Conservation (phyloP, 2,329 filamentous ascomycete genomes). For the Helminthosporium solani region DNA sequence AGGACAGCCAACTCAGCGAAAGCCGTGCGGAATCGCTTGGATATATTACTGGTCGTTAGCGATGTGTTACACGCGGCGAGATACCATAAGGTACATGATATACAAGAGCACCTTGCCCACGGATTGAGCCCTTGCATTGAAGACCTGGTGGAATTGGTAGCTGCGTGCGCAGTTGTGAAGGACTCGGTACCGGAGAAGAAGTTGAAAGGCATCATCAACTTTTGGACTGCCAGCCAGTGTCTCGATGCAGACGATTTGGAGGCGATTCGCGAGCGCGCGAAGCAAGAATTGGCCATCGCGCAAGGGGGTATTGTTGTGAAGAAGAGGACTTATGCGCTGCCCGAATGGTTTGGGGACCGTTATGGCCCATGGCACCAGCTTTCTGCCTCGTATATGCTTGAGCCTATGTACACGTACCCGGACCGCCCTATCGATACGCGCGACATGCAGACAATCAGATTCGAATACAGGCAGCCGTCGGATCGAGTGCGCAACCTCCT, state of each 20-base stretch:
- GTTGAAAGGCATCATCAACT: slow-evolving; percentile 56
- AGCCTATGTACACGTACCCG: slow-evolving; percentile 74
- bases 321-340: slow-evolving; percentile 66
- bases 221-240: slow-evolving; percentile 71
- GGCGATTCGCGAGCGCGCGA: slow-evolving; percentile 61
- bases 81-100: slow-evolving; percentile 8
- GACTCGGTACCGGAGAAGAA: slow-evolving; percentile 67
- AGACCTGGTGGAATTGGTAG: slow-evolving; percentile 62
- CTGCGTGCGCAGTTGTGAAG: slow-evolving; percentile 54
- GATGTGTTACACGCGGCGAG: slow-evolving; percentile 65
- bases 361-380: slow-evolving; percentile 74
- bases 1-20: slow-evolving; percentile 46
- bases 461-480: slow-evolving; percentile 66
- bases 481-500: slow-evolving; percentile 70
- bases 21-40: slow-evolving; percentile 65
- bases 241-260: slow-evolving; percentile 57
- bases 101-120: slow-evolving; percentile 10
- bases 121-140: slow-evolving; percentile 59
- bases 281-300: slow-evolving; percentile 43
- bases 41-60: slow-evolving; percentile 75
- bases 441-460: slow-evolving; percentile 62
- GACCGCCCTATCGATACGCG: slow-evolving; percentile 70
- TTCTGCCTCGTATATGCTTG: slow-evolving; percentile 78
- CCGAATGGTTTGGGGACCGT: slow-evolving; percentile 73
- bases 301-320: slow-evolving; percentile 44